Conservation (phyloP, 495 filamentous ascomycete species). For the Penicillium manginii region DNA sequence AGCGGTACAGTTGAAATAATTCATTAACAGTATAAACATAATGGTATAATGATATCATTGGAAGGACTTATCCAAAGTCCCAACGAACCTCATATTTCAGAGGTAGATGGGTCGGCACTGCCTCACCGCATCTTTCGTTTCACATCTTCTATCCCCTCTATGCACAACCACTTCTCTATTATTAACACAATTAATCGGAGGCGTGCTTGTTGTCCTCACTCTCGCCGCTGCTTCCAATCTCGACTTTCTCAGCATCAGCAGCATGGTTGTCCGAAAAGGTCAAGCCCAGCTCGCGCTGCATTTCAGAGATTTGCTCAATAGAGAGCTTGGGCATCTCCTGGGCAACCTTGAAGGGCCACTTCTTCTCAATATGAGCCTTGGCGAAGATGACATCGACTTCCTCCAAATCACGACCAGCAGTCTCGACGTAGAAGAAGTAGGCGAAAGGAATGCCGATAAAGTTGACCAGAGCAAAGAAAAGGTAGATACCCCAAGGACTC, state of each 20-base stretch:
- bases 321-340: conserved; percentile 42
- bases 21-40: not conserved
- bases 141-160: not conserved
- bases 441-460: conserved; percentile 62
- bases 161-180: conserved; percentile 1
- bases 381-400: conserved; percentile 66
- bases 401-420: conserved; percentile 68
- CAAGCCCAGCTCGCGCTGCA: conserved; percentile 37
- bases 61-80: not conserved
- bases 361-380: conserved; percentile 45
- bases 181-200: conserved; percentile 23
- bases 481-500: conserved; percentile 41
- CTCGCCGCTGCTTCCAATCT: conserved; percentile 35
- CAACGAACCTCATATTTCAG: not conserved
- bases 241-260: conserved; percentile 32
- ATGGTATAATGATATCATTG: conserved; percentile 8
- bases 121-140: not conserved
- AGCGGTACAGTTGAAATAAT: conserved; percentile 2
- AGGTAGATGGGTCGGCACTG: not conserved
- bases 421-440: conserved; percentile 76
- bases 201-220: conserved; percentile 27
- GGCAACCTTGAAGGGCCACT: conserved; percentile 41
- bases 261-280: conserved; percentile 18
- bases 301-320: conserved; percentile 35
- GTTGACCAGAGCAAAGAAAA: conserved; percentile 74